A percentile compares a stretch with the other conserved stretches of the same genome.
These are phyloP conservation scores for Paecilomyces fulvus DNA, from an alignment of 2,329 filamentous ascomycete genomes.

Conservation along the genomic window DNA sequence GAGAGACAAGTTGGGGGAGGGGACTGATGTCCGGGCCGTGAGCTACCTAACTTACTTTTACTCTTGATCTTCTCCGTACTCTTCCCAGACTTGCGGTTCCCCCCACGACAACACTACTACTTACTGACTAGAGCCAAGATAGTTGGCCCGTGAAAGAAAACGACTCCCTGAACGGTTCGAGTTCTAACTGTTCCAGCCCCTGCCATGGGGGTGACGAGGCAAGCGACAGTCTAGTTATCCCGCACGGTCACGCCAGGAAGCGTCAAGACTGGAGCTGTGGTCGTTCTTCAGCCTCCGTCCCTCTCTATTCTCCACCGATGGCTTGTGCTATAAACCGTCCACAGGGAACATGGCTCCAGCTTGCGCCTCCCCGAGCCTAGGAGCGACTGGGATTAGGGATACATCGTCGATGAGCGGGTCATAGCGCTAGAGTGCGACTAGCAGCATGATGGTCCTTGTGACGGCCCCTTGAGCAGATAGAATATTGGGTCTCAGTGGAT, in stretches of 20 bases:
- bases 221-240: not conserved
- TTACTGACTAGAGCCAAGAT: not conserved
- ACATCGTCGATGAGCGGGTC: not conserved
- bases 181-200: not conserved
- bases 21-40: not conserved
- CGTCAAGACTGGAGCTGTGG: not conserved
- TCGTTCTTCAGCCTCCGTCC: not conserved
- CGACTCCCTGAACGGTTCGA: not conserved
- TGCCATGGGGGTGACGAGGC: not conserved
- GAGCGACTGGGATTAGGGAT: not conserved
- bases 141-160: conserved; percentile 1
- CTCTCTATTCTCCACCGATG: not conserved
- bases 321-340: not conserved
- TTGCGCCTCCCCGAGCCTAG: not conserved
- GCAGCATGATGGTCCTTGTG: not conserved
- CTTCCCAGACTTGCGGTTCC: not conserved
- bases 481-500: not conserved
- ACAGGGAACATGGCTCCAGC: not conserved
- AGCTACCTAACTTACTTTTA: not conserved
- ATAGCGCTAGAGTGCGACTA: not conserved
- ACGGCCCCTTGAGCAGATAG: not conserved
- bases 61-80: not conserved
- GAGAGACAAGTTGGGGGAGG: not conserved
- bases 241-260: not conserved
- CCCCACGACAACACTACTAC: not conserved